Evolutionary conservation across 495 filamentous ascomycete genomes (phyloP).

Genomic region (Neurospora sp.): DNA sequence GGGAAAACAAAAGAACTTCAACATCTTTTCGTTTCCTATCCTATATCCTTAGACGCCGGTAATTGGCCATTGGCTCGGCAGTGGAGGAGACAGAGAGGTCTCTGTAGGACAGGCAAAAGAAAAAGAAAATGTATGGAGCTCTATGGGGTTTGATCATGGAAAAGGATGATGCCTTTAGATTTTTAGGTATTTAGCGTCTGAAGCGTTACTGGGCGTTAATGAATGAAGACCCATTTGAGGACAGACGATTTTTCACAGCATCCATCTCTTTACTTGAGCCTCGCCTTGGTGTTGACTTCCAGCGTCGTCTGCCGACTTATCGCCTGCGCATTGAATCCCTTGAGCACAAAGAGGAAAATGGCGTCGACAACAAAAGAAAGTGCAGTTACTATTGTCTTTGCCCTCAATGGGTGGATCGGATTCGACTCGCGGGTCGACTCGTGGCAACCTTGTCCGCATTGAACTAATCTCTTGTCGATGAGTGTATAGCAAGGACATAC

Average conservation of each 20-base stretch:
- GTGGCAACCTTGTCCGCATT: neutral
- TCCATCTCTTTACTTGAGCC: neutral
- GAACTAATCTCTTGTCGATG: neutral
- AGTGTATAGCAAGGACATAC: neutral
- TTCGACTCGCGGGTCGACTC: neutral
- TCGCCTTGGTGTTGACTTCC: neutral
- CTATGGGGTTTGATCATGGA: neutral
- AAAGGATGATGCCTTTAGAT: neutral
- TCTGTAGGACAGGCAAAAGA: neutral
- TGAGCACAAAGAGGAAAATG: neutral
- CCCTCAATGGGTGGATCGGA: neutral
- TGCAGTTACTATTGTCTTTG: neutral
- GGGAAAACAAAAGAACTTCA: slow-evolving; percentile 37
- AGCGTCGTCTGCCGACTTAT: neutral
- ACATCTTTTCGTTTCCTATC: slow-evolving; percentile 33
- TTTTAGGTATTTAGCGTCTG: neutral
- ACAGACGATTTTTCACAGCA: neutral
- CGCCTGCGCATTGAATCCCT: neutral
- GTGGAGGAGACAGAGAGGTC: slow-evolving; percentile 3
- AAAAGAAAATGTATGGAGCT: neutral
- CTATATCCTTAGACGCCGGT: slow-evolving; percentile 20
- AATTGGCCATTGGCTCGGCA: slow-evolving; percentile 25
- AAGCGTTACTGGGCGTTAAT: neutral
- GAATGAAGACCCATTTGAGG: neutral
- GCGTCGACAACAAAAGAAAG: neutral